Conservation (phyloP, 352 stramenopile species). For the Pythium oligandrum region DNA sequence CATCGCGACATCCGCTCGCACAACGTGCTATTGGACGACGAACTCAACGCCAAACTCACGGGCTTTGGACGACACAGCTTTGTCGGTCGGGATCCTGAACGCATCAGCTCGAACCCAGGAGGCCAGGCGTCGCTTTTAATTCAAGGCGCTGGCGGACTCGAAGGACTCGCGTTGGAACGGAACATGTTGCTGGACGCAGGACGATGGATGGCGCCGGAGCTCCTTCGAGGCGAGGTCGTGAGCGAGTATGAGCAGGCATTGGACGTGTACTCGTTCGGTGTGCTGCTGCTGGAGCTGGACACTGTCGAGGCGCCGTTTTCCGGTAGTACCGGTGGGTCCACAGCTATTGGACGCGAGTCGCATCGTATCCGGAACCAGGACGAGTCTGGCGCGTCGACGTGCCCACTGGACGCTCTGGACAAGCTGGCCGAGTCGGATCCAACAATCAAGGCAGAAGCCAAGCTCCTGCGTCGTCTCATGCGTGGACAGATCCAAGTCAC, state of each 20-base stretch:
- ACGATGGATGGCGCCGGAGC: conserved; percentile 17
- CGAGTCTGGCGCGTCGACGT: background rate
- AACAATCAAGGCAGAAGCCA: background rate
- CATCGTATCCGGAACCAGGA: conserved; percentile 3
- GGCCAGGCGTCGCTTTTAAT: no score
- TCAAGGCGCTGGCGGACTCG: no score
- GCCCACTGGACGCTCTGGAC: background rate
- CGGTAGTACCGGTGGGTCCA: no score
- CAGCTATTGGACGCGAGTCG: background rate
- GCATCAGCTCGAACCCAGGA: background rate
- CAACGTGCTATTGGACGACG: conserved; percentile 19
- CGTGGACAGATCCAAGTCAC: background rate
- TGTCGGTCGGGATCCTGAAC: conserved; percentile 1
- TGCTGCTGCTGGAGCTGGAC: conserved; percentile 16
- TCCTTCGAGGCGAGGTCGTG: conserved; percentile 7
- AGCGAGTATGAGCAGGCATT: background rate
- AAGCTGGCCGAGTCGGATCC: background rate
- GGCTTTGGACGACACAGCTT: conserved; percentile 18
- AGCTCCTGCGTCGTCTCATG: conserved; percentile 8
- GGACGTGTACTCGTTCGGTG: conserved; percentile 13
- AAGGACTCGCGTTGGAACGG: background rate
- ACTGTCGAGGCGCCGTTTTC: conserved; percentile 14
- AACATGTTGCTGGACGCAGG: conserved; percentile 12
- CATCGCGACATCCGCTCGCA: conserved; percentile 19
- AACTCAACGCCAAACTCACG: conserved; percentile 15